phyloP scores from a whole-genome alignment of 768 basidiomycete genomes.

The Lentinula aciculospora region DNA sequence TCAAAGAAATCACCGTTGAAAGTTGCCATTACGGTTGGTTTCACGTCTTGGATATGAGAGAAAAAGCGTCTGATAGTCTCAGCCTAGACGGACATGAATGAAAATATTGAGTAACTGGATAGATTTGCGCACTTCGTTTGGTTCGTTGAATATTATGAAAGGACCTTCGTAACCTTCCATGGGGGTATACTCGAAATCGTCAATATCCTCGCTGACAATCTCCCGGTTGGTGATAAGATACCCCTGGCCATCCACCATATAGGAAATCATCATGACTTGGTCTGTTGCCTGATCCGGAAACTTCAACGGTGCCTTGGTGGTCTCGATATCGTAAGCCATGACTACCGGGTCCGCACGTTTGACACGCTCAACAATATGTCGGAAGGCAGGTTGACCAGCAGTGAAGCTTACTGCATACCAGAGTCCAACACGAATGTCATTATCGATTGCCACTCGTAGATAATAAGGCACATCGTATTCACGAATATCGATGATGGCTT shows the following conservation, averaged over 20 bases:
- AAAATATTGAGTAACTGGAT: too few relatives aligned
- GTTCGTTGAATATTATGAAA: slow-evolving; percentile 92
- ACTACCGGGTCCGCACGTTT: slow-evolving; percentile 99
- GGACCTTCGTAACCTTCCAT: slow-evolving; percentile 97
- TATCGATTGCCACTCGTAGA: slow-evolving; percentile 98
- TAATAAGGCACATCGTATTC: slow-evolving; percentile 98
- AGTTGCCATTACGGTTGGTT: slow-evolving; percentile 95
- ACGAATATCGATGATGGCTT: slow-evolving; percentile 89
- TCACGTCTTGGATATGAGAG: slow-evolving; percentile 87
- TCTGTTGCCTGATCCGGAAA: slow-evolving; percentile 95
- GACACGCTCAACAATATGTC: slow-evolving; percentile 73
- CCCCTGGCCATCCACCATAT: slow-evolving; percentile 98
- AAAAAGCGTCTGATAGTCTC: slow-evolving; percentile 85
- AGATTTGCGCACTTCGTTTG: slow-evolving; percentile 62
- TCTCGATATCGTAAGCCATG: slow-evolving; percentile 99
- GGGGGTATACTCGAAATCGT: slow-evolving; percentile 98
- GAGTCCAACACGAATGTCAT: slow-evolving; percentile 94
- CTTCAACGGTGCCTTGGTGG: slow-evolving; percentile 98
- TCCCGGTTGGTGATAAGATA: slow-evolving; percentile 97
- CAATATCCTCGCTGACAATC: slow-evolving; percentile 95
- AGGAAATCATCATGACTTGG: slow-evolving; percentile 99
- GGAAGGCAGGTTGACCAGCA: slow-evolving; percentile 72
- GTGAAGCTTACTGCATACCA: slow-evolving; percentile 91
- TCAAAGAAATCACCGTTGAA: slow-evolving; percentile 99
- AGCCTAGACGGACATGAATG: slow-evolving; percentile 38